phyloP scores from a whole-genome alignment of 345 rosid genomes.

The Brassica cretica region DNA sequence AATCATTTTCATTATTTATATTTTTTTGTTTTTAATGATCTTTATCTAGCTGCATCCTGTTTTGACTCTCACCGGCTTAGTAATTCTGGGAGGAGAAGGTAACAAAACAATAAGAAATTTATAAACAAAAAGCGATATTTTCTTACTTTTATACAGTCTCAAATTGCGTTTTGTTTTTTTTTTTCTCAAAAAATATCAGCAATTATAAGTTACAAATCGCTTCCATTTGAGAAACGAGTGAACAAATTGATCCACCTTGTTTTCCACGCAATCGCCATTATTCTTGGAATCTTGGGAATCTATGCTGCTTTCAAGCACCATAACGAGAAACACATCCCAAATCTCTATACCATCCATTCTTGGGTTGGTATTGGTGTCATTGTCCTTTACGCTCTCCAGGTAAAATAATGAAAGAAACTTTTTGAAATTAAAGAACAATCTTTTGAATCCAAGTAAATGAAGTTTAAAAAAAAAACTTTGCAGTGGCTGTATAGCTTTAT shows the following conservation, averaged over 20 bases:
- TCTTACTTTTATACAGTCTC: neutral
- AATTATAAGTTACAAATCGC: constrained; percentile 66
- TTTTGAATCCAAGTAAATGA: neutral
- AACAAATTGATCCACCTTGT: constrained; percentile 69
- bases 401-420: constrained; percentile 14
- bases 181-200: constrained; percentile 43
- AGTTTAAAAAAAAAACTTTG: neutral
- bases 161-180: neutral
- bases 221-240: constrained; percentile 53
- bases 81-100: constrained; percentile 94
- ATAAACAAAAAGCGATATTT: neutral
- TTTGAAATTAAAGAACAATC: neutral
- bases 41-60: constrained; percentile 72
- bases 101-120: constrained; percentile 26
- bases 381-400: constrained; percentile 74
- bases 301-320: constrained; percentile 73
- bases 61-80: constrained; percentile 72
- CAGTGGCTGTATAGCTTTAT: constrained; percentile 80
- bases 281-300: constrained; percentile 65
- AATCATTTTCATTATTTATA: neutral
- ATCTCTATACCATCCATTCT: constrained; percentile 88
- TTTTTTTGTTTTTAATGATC: neutral
- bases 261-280: constrained; percentile 67
- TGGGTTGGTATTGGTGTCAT: constrained; percentile 80
- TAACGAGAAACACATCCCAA: constrained; percentile 62